Evolutionary conservation across 106 monocot species (phyloP).

Genomic region (Dendrobium huoshanense): DNA sequence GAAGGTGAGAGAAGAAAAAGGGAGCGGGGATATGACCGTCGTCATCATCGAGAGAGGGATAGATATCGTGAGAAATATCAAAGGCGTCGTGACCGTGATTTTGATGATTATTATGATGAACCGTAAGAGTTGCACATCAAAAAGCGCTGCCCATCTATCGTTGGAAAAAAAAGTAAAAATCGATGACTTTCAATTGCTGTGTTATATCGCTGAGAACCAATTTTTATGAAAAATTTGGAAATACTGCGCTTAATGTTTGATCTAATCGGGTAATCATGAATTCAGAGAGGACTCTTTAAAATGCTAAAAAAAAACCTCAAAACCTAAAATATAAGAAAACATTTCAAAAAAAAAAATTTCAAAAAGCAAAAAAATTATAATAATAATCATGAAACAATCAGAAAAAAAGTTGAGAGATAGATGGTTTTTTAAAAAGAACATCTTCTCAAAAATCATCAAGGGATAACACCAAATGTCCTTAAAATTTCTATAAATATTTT

Average conservation of each 20-base stretch:
- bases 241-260: not conserved
- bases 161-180: not conserved
- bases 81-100: slow-evolving; percentile 16
- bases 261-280: no score
- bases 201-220: not conserved
- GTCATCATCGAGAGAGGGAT: slow-evolving; percentile 39
- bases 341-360: no score
- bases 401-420: no score
- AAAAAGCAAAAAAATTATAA: no score
- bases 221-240: not conserved
- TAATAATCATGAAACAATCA: no score
- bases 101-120: slow-evolving; percentile 1
- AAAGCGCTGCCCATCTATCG: not conserved
- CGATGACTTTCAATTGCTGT: not conserved
- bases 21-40: slow-evolving; percentile 68
- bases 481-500: no score
- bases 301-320: no score
- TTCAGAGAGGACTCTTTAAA: no score
- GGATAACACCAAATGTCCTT: no score
- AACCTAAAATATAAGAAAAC: no score
- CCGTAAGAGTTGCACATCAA: not conserved
- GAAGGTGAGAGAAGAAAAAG: slow-evolving; percentile 81
- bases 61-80: slow-evolving; percentile 62
- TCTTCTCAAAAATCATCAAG: no score
- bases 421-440: no score